Conservation (phyloP, 2,329 filamentous ascomycete species). For the Aspergillus ochraceus region DNA sequence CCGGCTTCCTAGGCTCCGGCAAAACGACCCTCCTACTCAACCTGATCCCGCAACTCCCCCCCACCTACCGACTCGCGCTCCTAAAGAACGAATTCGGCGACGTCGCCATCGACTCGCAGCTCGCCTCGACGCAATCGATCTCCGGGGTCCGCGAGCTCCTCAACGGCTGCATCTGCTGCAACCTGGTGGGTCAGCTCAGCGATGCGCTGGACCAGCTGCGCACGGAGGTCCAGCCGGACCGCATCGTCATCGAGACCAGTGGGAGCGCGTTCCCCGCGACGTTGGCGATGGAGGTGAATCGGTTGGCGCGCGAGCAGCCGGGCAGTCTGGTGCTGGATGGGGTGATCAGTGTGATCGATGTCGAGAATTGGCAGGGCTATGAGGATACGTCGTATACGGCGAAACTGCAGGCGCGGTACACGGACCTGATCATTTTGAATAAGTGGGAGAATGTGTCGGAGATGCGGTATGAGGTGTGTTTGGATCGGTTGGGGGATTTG, state of each 20-base stretch:
- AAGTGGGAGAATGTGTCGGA: slow-evolving; percentile 84
- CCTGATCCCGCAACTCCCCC: slow-evolving; percentile 85
- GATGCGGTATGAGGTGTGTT: slow-evolving; percentile 70
- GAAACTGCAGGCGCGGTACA: slow-evolving; percentile 82
- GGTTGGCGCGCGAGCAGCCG: slow-evolving; percentile 62
- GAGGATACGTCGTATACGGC: slow-evolving; percentile 89
- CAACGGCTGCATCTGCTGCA: slow-evolving; percentile 98
- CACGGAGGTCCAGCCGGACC: slow-evolving; percentile 63
- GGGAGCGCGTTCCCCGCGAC: slow-evolving; percentile 88
- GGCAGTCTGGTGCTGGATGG: slow-evolving; percentile 76
- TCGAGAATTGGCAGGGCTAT: slow-evolving; percentile 93
- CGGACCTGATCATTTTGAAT: slow-evolving; percentile 87
- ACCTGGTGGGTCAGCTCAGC: slow-evolving; percentile 87
- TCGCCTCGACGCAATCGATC: slow-evolving; percentile 79
- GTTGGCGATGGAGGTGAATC: slow-evolving; percentile 85
- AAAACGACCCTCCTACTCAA: slow-evolving; percentile 96
- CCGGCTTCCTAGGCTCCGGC: slow-evolving; percentile 91
- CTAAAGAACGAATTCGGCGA: slow-evolving; percentile 99
- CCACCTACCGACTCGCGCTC: slow-evolving; percentile 85
- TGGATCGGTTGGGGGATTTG: slow-evolving; percentile 77
- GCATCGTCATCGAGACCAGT: slow-evolving; percentile 91
- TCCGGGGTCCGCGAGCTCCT: slow-evolving; percentile 89
- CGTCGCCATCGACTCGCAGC: slow-evolving; percentile 86
- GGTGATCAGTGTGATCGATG: slow-evolving; percentile 85
- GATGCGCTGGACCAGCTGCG: slow-evolving; percentile 76